A percentile compares a stretch with the other conserved stretches of the same genome.
Evolutionary conservation across 2,329 filamentous ascomycete genomes (phyloP).

Genomic region (Diaporthe ampelina): DNA sequence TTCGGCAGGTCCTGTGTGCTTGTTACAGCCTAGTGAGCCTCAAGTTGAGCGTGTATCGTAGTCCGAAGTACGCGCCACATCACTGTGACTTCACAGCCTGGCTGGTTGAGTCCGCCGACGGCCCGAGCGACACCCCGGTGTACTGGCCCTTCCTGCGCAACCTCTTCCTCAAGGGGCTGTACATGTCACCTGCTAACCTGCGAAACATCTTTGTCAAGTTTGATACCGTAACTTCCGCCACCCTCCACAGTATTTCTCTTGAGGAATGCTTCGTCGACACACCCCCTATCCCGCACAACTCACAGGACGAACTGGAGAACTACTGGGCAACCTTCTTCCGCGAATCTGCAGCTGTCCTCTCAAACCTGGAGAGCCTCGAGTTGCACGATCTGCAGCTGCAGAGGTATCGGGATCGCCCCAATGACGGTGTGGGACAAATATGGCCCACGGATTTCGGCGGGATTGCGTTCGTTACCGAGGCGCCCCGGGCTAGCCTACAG

Average conservation of each 20-base stretch:
- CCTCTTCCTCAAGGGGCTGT: not conserved
- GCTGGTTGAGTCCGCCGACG: not conserved
- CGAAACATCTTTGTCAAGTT: not conserved
- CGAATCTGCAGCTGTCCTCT: not conserved
- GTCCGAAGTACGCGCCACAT: too few species aligned
- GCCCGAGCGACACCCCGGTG: not conserved
- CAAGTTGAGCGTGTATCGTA: not conserved
- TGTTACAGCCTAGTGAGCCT: not conserved
- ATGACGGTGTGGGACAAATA: too few species aligned
- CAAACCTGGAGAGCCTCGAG: not conserved
- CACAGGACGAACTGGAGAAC: not conserved
- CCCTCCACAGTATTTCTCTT: not conserved
- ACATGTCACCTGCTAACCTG: not conserved
- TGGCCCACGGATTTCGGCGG: not conserved
- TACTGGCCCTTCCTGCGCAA: not conserved
- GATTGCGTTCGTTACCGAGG: not conserved
- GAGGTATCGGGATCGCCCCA: too few species aligned
- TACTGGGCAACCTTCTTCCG: not conserved
- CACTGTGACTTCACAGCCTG: not conserved
- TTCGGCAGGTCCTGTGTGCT: not conserved
- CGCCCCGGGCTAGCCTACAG: rapidly evolving
- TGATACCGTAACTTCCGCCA: not conserved
- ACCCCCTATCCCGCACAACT: not conserved
- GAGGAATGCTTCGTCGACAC: not conserved
- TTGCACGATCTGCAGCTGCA: too few species aligned